Evolutionary conservation across 768 basidiomycete species (phyloP).

Genomic region (Termitomyces sp.): DNA sequence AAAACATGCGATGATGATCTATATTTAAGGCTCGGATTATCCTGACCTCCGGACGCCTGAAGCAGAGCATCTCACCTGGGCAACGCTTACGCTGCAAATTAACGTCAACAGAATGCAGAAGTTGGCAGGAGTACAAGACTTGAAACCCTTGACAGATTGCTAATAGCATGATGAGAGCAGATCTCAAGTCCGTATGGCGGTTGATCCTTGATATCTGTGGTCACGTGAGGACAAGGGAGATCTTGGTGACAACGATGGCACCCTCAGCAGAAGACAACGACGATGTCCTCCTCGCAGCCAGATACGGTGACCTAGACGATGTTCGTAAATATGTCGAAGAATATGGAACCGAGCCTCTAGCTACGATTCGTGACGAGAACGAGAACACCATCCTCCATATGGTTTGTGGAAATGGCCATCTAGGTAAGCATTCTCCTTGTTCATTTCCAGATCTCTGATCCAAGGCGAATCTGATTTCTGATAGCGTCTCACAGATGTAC

Average conservation of each 20-base stretch:
- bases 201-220: neutral
- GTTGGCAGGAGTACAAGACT: neutral
- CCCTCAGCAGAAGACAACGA: constrained; percentile 52
- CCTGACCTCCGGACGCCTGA: neutral
- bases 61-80: neutral
- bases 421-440: constrained; percentile 45
- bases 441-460: constrained; percentile 6
- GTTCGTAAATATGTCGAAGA: constrained; percentile 60
- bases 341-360: constrained; percentile 48
- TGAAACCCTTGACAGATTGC: neutral
- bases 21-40: neutral
- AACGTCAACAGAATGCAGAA: too few relatives aligned
- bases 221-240: constrained; percentile 2
- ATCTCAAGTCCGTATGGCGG: neutral
- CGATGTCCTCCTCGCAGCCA: constrained; percentile 75
- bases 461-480: constrained; percentile 32
- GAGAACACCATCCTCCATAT: constrained; percentile 84
- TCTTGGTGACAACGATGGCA: constrained; percentile 15
- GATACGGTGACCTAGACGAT: constrained; percentile 87
- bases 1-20: too few relatives aligned
- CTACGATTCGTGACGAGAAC: constrained; percentile 60
- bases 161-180: neutral
- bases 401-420: constrained; percentile 85
- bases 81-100: too few relatives aligned
- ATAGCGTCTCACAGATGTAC: constrained; percentile 59